Conservation (phyloP, 306 rosid genomes). For the Erythrophleum fordii region DNA sequence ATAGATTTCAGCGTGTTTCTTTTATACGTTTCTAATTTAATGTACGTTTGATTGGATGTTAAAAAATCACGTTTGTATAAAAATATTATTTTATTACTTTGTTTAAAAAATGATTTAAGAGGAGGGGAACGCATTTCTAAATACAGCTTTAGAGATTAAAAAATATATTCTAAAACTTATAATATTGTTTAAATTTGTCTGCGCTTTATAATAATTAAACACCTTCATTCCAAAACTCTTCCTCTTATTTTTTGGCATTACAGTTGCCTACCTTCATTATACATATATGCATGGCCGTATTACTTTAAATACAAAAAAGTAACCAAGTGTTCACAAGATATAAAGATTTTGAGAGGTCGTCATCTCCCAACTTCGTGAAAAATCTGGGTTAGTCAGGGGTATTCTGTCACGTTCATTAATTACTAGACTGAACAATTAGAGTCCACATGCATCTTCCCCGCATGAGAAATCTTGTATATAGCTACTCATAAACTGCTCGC, state of each 20-base stretch:
- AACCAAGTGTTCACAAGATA: background rate
- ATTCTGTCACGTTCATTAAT: background rate
- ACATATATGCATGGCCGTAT: background rate
- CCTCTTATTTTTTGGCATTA: too few species aligned
- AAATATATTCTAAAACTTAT: background rate
- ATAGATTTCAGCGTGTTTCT: background rate
- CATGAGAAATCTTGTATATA: background rate
- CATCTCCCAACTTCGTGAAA: constrained; percentile 17
- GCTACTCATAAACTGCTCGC: background rate
- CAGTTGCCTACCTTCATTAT: too few species aligned
- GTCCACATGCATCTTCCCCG: constrained; percentile 34
- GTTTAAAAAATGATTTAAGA: too few species aligned
- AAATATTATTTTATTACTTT: too few species aligned
- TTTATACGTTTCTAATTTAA: background rate
- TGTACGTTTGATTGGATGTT: too few species aligned
- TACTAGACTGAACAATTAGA: background rate
- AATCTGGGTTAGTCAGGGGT: constrained; percentile 23
- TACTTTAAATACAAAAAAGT: background rate
- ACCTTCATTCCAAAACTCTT: background rate
- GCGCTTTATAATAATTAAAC: background rate
- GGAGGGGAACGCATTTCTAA: too few species aligned
- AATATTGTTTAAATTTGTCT: background rate
- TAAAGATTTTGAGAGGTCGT: background rate
- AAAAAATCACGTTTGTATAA: too few species aligned
- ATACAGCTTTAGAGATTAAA: background rate